These are phyloP conservation scores for Spongospora subterranea DNA, from an alignment of 208 protist genomes.

Conservation along the genomic window DNA sequence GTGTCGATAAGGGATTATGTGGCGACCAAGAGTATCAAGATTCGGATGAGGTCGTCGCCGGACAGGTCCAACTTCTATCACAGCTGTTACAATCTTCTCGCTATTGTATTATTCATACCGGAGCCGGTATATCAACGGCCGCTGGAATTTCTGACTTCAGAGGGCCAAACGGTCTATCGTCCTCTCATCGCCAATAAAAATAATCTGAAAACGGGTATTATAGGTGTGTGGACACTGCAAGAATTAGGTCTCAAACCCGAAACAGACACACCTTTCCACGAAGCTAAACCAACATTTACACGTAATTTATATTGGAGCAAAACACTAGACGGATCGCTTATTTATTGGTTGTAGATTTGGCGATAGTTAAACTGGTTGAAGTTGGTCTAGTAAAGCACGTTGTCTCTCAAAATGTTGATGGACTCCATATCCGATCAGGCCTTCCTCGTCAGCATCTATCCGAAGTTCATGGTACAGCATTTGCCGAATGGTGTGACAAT, in stretches of 20 bases:
- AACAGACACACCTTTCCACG: slow-evolving; percentile 55
- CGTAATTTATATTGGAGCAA: slow-evolving; percentile 62
- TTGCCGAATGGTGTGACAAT: slow-evolving; percentile 57
- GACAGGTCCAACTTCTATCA: background rate
- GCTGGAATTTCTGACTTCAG: slow-evolving; percentile 76
- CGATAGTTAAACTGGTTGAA: slow-evolving; percentile 42
- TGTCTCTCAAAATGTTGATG: slow-evolving; percentile 73
- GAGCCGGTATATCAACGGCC: slow-evolving; percentile 75
- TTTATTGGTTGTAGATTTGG: slow-evolving; percentile 41
- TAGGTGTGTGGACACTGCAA: slow-evolving; percentile 65
- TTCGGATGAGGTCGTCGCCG: background rate
- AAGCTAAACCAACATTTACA: slow-evolving; percentile 68
- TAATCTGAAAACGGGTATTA: too few relatives aligned
- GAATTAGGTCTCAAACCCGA: background rate
- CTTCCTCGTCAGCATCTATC: slow-evolving; percentile 59
- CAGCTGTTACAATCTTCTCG: background rate
- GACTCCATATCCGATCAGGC: slow-evolving; percentile 71
- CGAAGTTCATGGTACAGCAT: slow-evolving; percentile 71
- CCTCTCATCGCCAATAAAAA: too few relatives aligned
- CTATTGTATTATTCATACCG: slow-evolving; percentile 74
- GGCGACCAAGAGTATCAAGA: slow-evolving; percentile 23
- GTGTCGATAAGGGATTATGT: slow-evolving; percentile 14
- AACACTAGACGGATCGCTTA: slow-evolving; percentile 55
- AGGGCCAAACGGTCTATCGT: slow-evolving; percentile 67
- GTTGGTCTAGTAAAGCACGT: slow-evolving; percentile 60